A percentile compares a stretch with the other conserved stretches of the same genome.
phyloP scores from a whole-genome alignment of 1,139 yeast genomes.

The Protomyces gravidus region DNA sequence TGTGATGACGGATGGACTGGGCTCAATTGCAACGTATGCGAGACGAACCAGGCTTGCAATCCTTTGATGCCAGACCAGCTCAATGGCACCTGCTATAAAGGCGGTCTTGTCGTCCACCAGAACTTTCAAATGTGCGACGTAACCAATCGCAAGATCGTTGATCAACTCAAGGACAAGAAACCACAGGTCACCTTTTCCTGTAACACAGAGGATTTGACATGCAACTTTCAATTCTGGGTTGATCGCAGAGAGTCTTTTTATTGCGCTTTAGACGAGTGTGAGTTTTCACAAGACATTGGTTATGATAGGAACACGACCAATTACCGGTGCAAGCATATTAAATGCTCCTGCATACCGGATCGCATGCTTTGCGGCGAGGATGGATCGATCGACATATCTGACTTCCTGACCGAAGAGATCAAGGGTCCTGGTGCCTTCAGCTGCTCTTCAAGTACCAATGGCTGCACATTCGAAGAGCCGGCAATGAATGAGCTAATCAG shows the following conservation, averaged over 20 bases:
- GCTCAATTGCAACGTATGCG: constrained; percentile 83
- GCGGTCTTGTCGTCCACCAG: constrained; percentile 78
- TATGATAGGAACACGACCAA: constrained; percentile 48
- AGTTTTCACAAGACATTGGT: constrained; percentile 43
- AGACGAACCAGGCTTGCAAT: constrained; percentile 68
- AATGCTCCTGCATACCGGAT: constrained; percentile 85
- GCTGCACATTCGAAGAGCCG: constrained; percentile 85
- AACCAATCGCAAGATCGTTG: constrained; percentile 69
- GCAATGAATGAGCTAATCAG: constrained; percentile 89
- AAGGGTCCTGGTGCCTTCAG: constrained; percentile 88
- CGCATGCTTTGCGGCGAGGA: constrained; percentile 89
- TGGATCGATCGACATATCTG: constrained; percentile 92
- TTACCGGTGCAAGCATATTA: constrained; percentile 69
- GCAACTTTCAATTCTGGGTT: constrained; percentile 96
- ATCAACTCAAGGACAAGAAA: constrained; percentile 68
- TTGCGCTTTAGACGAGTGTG: constrained; percentile 73
- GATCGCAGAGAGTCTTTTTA: constrained; percentile 83
- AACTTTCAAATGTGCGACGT: constrained; percentile 93
- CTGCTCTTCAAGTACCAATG: constrained; percentile 59
- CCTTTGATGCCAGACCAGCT: constrained; percentile 83
- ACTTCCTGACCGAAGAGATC: constrained; percentile 83
- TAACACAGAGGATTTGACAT: constrained; percentile 57
- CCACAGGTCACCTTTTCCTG: constrained; percentile 95
- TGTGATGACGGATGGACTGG: constrained; percentile 91
- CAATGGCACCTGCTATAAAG: constrained; percentile 80